phyloP scores from a whole-genome alignment of 1,284 basidiomycete species.

The Trametes polyzona region DNA sequence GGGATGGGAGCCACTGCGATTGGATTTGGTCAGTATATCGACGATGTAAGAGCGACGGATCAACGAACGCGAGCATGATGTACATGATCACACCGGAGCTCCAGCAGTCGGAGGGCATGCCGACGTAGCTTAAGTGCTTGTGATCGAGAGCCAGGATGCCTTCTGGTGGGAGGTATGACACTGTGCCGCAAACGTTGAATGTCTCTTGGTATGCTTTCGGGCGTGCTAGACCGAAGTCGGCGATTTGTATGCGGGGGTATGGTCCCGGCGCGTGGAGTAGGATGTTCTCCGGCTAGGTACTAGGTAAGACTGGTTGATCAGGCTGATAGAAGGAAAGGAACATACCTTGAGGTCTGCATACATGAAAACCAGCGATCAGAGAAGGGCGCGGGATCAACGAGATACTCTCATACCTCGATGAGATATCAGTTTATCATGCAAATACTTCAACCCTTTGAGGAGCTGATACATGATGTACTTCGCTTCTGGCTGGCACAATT shows the following conservation, averaged over 20 bases:
- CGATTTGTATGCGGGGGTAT: constrained; percentile 82
- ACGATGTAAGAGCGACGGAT: background rate
- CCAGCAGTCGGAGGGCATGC: constrained; percentile 86
- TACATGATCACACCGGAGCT: constrained; percentile 79
- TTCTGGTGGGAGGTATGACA: constrained; percentile 86
- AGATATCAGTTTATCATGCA: constrained; percentile 76
- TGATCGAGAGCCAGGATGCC: constrained; percentile 76
- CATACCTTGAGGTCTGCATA: constrained; percentile 70
- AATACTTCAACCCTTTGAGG: constrained; percentile 70
- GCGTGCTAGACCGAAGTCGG: constrained; percentile 87
- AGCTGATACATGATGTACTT: constrained; percentile 87
- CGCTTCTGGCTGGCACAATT: constrained; percentile 76
- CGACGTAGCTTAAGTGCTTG: constrained; percentile 71
- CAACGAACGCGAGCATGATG: constrained; percentile 75
- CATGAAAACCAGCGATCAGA: background rate
- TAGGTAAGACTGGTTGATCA: no score
- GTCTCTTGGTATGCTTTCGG: constrained; percentile 78
- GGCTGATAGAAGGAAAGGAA: no score
- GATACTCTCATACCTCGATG: constrained; percentile 69
- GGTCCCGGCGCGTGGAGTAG: constrained; percentile 74
- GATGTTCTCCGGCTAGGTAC: constrained; percentile 85
- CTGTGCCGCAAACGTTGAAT: constrained; percentile 80
- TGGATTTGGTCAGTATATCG: constrained; percentile 10
- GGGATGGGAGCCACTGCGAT: constrained; percentile 68
- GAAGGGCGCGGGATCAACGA: background rate